A percentile compares a stretch with the other conserved stretches of the same genome.
These are phyloP conservation scores for Chenopodium album DNA, from an alignment of 148 eudicot genomes.

Conservation along the genomic window DNA sequence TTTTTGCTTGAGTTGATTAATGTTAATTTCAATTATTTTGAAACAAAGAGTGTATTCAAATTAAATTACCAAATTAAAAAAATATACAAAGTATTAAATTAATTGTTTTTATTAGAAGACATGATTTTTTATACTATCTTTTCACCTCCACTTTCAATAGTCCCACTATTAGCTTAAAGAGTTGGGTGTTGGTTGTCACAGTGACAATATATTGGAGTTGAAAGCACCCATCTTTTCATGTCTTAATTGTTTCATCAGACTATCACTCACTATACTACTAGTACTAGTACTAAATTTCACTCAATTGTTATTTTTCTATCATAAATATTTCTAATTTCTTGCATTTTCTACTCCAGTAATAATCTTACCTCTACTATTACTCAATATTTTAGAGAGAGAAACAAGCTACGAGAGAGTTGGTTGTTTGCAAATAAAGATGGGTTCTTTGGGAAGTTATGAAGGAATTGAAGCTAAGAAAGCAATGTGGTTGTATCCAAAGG, in stretches of 20 bases:
- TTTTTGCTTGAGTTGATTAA: too few species aligned
- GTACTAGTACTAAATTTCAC: conserved; percentile 24
- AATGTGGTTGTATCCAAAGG: conserved; percentile 87
- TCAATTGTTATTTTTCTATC: conserved; percentile 15
- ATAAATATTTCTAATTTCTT: conserved; percentile 8
- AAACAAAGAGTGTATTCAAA: too few species aligned
- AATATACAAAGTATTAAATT: neutral
- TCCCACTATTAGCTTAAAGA: conserved; percentile 12
- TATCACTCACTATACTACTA: conserved; percentile 16
- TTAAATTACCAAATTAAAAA: neutral
- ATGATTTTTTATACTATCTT: conserved; percentile 4
- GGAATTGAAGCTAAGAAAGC: conserved; percentile 39
- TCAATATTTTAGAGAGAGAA: conserved; percentile 12
- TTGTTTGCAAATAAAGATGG: conserved; percentile 32
- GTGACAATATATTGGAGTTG: conserved; percentile 61
- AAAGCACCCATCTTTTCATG: conserved; percentile 97
- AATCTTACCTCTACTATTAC: neutral
- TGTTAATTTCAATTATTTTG: too few species aligned
- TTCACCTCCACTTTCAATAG: conserved; percentile 13
- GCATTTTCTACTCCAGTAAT: neutral
- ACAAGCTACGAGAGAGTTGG: conserved; percentile 4
- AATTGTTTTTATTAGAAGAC: too few species aligned
- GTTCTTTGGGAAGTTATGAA: conserved; percentile 51
- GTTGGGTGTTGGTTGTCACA: conserved; percentile 68
- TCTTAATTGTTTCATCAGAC: conserved; percentile 30